These are phyloP conservation scores for Sedum album DNA, from an alignment of 164 flowering plant genomes.

Conservation along the genomic window DNA sequence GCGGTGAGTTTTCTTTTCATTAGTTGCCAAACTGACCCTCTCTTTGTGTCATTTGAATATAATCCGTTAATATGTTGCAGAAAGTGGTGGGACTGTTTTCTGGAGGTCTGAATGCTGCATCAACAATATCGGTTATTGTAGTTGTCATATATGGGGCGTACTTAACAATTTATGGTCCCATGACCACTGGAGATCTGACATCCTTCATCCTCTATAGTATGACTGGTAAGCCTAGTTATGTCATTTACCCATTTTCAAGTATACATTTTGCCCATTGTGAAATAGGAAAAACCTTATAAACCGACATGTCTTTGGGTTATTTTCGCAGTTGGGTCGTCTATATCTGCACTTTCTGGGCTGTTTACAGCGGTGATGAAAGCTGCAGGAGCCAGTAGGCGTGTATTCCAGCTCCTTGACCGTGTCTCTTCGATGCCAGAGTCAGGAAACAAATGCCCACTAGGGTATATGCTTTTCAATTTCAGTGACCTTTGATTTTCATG, in stretches of 20 bases:
- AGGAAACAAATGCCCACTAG: conserved; percentile 71
- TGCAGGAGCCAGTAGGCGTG: conserved; percentile 96
- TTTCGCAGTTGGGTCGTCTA: conserved; percentile 76
- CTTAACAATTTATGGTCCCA: conserved; percentile 68
- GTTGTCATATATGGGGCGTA: conserved; percentile 92
- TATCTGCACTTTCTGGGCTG: conserved; percentile 71
- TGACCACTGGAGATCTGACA: conserved; percentile 64
- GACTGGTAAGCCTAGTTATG: conserved; percentile 27
- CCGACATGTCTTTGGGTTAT: background rate
- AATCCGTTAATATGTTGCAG: conserved; percentile 28
- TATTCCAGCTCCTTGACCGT: conserved; percentile 92
- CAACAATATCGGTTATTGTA: conserved; percentile 69
- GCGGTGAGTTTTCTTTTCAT: conserved; percentile 54
- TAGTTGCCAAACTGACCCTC: background rate
- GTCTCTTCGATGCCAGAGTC: conserved; percentile 69
- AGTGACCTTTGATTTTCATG: background rate
- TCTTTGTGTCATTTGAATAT: conserved; percentile 8
- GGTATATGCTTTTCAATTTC: conserved; percentile 37
- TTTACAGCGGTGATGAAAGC: conserved; percentile 95
- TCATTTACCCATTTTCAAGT: background rate
- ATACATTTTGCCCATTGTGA: no score
- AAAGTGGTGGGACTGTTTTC: conserved; percentile 72
- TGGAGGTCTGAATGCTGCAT: conserved; percentile 93
- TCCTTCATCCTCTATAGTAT: conserved; percentile 75
- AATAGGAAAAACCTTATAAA: no score